phyloP scores from a whole-genome alignment of 176 grass and related monocot species.

The Oryza australiensis region DNA sequence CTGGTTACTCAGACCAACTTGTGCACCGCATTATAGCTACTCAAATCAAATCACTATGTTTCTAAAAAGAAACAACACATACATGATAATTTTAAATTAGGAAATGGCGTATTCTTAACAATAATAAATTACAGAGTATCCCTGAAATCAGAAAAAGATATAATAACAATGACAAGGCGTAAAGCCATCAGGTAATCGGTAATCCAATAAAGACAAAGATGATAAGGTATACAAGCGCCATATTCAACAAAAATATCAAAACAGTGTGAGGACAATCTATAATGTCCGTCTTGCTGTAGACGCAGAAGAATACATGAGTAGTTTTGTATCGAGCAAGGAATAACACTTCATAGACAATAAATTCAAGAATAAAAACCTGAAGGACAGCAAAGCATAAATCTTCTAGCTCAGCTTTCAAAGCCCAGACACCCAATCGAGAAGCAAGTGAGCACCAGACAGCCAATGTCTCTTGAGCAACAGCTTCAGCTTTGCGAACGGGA shows the following conservation, averaged over 20 bases:
- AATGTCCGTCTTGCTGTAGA: neutral
- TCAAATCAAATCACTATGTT: slow-evolving; percentile 14
- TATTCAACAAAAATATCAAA: neutral
- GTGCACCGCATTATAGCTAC: slow-evolving; percentile 15
- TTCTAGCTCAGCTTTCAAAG: slow-evolving; percentile 96
- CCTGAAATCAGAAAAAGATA: neutral
- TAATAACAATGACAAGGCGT: slow-evolving; percentile 5
- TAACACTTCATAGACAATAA: slow-evolving; percentile 8
- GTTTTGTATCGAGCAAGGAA: slow-evolving; percentile 5
- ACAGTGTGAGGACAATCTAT: neutral
- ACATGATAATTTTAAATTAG: neutral
- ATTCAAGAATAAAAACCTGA: slow-evolving; percentile 61
- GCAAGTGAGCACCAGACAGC: slow-evolving; percentile 96
- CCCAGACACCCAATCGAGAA: slow-evolving; percentile 94
- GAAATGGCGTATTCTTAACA: neutral
- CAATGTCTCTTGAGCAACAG: slow-evolving; percentile 96
- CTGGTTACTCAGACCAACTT: neutral
- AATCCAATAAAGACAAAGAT: slow-evolving; percentile 28
- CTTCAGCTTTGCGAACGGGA: slow-evolving; percentile 85
- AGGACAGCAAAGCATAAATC: slow-evolving; percentile 99
- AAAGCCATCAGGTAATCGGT: neutral
- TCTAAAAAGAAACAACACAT: neutral
- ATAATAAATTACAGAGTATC: neutral
- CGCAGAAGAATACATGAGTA: neutral
- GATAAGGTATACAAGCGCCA: slow-evolving; percentile 13